Evolutionary conservation across 371 early-diverging fungal genomes (phyloP), one percentile per base, ranked within the genome.

Genomic region (Mortierella sp.): DNA sequence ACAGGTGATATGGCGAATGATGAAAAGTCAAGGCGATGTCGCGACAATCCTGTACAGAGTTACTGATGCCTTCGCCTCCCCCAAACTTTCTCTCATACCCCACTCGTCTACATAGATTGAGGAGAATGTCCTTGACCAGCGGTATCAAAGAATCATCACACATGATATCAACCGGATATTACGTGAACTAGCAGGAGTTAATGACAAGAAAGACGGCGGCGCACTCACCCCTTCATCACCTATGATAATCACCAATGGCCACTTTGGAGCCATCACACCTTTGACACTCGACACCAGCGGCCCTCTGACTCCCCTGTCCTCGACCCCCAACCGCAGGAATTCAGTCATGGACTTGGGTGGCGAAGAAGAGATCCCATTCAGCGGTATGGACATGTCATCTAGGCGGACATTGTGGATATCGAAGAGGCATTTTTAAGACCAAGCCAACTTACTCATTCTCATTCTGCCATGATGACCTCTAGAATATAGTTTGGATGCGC

Each of bases 111-210:
- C 14, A 43, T 31, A 92, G 91, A 92, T 93, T 67, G 90, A 91
- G 49, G 94, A 92, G 80, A 79, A 89, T 52, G 93, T 94, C 7
- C 78, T 94, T 14, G 90, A 86, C 21, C 84, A 89, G 43, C 78
- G 83, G 65, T 93, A 91, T 57, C 91, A 92, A 52, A 87, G 90
- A 41, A 82, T 91, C 37, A 91, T 96, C 47, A 93, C 91, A 12
- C 87, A 86, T 45, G 93, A 95, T 62, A 94, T 95, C 67, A 94
- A 95, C 63, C 86, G 92, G 60, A 94, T 91, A 55, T 79, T 95
- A 50, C 85, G 90, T 39, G 95, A 95, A 49, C 80, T 95, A 43
- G 65, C 83, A n/a, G 85, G 68, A 56, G 63, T 69, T 24, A 69
- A 62, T 45, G 82, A 85, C 39, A 85, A 81, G 61, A 83, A 82